Percentiles rank a stretch among this genome's conserved stretches.
Conservation (phyloP, 2,329 filamentous ascomycete species). For the Colletotrichum kahawae region DNA sequence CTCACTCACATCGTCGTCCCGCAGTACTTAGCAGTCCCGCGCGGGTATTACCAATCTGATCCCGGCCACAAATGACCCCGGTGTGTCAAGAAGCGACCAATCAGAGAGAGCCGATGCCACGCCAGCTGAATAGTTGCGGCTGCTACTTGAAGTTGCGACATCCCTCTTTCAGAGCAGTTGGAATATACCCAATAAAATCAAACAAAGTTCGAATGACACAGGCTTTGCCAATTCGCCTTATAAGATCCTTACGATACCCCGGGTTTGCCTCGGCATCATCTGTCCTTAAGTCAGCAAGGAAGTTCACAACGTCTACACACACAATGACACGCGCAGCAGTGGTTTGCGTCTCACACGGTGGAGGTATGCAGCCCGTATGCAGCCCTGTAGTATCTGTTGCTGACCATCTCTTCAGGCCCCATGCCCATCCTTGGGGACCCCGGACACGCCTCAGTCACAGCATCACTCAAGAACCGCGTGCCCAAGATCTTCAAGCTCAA, state of each 20-base stretch:
- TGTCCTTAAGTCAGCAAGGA: background rate
- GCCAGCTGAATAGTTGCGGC: background rate
- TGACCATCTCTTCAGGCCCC: constrained; percentile 43
- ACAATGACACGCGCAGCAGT: constrained; percentile 49
- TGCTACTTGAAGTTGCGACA: constrained; percentile 3
- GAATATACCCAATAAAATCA: background rate
- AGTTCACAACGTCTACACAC: background rate
- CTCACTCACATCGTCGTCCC: background rate
- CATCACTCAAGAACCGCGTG: constrained; percentile 57
- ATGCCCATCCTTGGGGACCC: constrained; percentile 64
- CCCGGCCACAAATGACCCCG: background rate
- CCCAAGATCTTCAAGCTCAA: constrained; percentile 61
- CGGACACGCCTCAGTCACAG: constrained; percentile 51
- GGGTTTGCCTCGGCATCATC: background rate
- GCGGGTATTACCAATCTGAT: constrained; percentile 22
- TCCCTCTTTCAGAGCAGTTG: background rate
- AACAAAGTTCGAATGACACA: background rate
- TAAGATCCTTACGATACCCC: background rate
- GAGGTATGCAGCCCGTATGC: constrained; percentile 35
- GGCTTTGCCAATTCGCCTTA: background rate
- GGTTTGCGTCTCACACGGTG: constrained; percentile 55
- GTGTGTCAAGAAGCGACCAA: background rate
- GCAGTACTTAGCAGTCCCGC: constrained; percentile 1
- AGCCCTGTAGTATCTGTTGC: background rate
- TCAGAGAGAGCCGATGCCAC: background rate